Evolutionary conservation across 306 rosid genomes (phyloP).

Genomic region (Gynostemma pentaphyllum): DNA sequence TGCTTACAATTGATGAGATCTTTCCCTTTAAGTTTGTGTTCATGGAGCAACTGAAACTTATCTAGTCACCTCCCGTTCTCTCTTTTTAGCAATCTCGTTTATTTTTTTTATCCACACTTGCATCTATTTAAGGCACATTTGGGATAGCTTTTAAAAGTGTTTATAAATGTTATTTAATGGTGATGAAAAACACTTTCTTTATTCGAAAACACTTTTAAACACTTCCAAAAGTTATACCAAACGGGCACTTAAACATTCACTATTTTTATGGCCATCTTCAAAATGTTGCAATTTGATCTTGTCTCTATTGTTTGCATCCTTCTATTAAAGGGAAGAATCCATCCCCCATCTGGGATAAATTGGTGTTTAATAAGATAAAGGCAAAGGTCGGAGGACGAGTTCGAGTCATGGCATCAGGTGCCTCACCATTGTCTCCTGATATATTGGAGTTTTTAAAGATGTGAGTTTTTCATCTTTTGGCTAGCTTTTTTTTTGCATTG

Average conservation of each 20-base stretch:
- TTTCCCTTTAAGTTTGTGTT: neutral
- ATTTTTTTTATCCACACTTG: neutral
- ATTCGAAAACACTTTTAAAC: too few species aligned
- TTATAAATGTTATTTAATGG: too few species aligned
- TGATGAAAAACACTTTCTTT: too few species aligned
- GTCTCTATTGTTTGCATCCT: conserved; percentile 4
- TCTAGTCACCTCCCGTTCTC: neutral
- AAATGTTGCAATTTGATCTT: neutral
- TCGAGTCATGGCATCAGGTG: conserved; percentile 83
- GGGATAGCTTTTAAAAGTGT: too few species aligned
- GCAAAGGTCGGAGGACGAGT: conserved; percentile 93
- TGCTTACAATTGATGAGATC: neutral
- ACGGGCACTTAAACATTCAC: too few species aligned
- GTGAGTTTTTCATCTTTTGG: conserved; percentile 36
- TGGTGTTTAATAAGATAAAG: conserved; percentile 92
- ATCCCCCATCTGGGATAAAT: conserved; percentile 89
- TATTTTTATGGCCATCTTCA: neutral
- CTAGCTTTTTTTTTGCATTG: neutral
- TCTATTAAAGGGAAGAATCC: conserved; percentile 64
- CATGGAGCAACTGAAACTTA: neutral
- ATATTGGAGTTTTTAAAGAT: conserved; percentile 84
- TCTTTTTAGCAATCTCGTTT: neutral
- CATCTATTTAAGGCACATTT: conserved; percentile 6
- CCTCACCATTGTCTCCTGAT: conserved; percentile 97
- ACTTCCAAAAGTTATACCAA: too few species aligned